phyloP scores from a whole-genome alignment of 306 rosid species.

The Trifolium pratense region DNA sequence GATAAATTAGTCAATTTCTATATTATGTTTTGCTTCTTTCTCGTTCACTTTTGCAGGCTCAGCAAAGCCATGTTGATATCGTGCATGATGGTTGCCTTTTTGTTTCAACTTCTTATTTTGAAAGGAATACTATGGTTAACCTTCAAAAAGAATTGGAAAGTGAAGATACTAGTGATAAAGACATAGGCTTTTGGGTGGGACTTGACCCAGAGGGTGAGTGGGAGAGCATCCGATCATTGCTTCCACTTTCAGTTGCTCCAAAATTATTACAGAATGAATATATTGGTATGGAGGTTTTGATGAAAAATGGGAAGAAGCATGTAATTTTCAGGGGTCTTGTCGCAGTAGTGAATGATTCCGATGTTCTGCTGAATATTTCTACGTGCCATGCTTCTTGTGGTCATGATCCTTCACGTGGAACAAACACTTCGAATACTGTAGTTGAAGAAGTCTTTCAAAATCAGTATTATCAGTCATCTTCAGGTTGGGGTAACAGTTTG shows the following conservation, averaged over 20 bases:
- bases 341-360: conserved; percentile 82
- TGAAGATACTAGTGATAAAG: conserved; percentile 59
- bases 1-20: conserved; percentile 14
- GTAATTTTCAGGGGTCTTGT: conserved; percentile 88
- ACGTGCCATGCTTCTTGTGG: conserved; percentile 61
- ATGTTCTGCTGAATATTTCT: conserved; percentile 64
- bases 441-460: conserved; percentile 77
- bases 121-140: conserved; percentile 72
- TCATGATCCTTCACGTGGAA: conserved; percentile 44
- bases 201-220: conserved; percentile 65
- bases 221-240: conserved; percentile 86
- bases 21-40: conserved; percentile 25
- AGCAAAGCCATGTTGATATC: conserved; percentile 58
- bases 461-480: conserved; percentile 62
- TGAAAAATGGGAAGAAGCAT: conserved; percentile 95
- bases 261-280: conserved; percentile 66
- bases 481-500: conserved; percentile 76
- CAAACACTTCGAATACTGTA: conserved; percentile 40
- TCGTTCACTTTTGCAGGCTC: conserved; percentile 50
- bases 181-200: conserved; percentile 85
- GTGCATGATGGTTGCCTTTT: conserved; percentile 59
- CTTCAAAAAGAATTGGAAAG: conserved; percentile 61
- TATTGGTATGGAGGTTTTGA: conserved; percentile 82
- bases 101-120: conserved; percentile 82
- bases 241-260: conserved; percentile 83